A percentile compares a stretch with the other conserved stretches of the same genome.
phyloP scores from a whole-genome alignment of 192 early-diverging fungal genomes.

The Coemansia sp. region DNA sequence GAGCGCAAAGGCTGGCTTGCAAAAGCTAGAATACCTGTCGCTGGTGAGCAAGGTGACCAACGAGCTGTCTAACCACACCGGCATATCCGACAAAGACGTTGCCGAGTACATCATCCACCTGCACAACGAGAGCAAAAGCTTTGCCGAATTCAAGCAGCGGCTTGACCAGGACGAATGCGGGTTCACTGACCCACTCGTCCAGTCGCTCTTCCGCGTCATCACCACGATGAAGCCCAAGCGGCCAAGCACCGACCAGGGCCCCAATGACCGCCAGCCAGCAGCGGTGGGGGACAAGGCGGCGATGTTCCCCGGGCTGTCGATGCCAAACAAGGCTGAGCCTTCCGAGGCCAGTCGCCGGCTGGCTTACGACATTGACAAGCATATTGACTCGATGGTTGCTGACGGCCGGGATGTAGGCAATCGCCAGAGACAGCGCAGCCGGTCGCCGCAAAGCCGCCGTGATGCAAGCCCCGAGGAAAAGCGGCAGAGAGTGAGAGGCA shows the following conservation, averaged over 20 bases:
- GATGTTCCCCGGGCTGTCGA: slow-evolving; percentile 79
- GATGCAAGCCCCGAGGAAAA: slow-evolving; percentile 14
- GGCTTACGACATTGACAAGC: slow-evolving; percentile 31
- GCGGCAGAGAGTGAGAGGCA: neutral
- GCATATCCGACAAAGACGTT: slow-evolving; percentile 82
- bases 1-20: slow-evolving; percentile 41
- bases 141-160: slow-evolving; percentile 64
- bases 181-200: slow-evolving; percentile 80
- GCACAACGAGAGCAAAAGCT: slow-evolving; percentile 66
- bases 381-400: slow-evolving; percentile 34
- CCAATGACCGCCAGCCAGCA: no score
- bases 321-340: slow-evolving; percentile 15
- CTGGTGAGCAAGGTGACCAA: slow-evolving; percentile 86
- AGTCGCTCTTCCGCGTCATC: slow-evolving; percentile 85
- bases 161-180: slow-evolving; percentile 74
- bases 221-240: slow-evolving; percentile 73
- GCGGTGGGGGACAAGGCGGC: slow-evolving; percentile 58
- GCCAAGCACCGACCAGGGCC: neutral
- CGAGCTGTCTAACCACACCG: slow-evolving; percentile 91
- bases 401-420: slow-evolving; percentile 12
- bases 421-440: slow-evolving; percentile 28
- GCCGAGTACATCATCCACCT: slow-evolving; percentile 92
- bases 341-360: slow-evolving; percentile 22
- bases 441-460: slow-evolving; percentile 5
- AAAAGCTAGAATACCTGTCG: slow-evolving; percentile 83